Percentiles rank a stretch among this genome's conserved stretches.
These are phyloP conservation scores for Hymenoscyphus repandus DNA, from an alignment of 2,329 filamentous ascomycete species.

Conservation along the genomic window DNA sequence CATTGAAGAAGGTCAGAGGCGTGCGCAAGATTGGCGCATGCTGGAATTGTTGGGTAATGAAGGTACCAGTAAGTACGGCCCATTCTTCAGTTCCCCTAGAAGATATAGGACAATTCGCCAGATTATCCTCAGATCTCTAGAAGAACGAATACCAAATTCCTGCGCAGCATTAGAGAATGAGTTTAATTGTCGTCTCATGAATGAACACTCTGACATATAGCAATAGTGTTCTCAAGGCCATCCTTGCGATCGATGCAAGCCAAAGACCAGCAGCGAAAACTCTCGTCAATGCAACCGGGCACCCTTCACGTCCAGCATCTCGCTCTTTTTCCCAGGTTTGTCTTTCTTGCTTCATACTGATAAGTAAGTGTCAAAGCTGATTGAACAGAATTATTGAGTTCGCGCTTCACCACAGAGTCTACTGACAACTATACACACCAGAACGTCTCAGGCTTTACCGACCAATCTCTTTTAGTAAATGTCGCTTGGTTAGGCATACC, in stretches of 20 bases:
- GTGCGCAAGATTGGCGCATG: slow-evolving; percentile 20
- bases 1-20: slow-evolving; percentile 15
- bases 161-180: not conserved
- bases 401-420: slow-evolving; percentile 6
- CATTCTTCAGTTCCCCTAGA: not conserved
- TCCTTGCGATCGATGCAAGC: slow-evolving; percentile 15
- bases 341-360: not conserved
- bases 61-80: slow-evolving; percentile 16
- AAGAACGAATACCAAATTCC: not conserved
- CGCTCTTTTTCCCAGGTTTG: slow-evolving; percentile 15
- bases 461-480: slow-evolving; percentile 1
- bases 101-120: not conserved
- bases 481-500: slow-evolving; percentile 8
- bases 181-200: not conserved
- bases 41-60: slow-evolving; percentile 25
- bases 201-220: not conserved
- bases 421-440: slow-evolving; percentile 9
- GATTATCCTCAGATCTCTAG: not conserved
- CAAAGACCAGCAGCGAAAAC: slow-evolving; percentile 1
- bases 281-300: slow-evolving; percentile 14
- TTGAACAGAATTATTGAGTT: slow-evolving; percentile 1
- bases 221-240: slow-evolving; percentile 17
- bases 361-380: not conserved
- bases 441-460: slow-evolving; percentile 4
- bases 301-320: slow-evolving; percentile 6